Evolutionary conservation across 208 protist species (phyloP).

Genomic region (Leishmania turanica): DNA sequence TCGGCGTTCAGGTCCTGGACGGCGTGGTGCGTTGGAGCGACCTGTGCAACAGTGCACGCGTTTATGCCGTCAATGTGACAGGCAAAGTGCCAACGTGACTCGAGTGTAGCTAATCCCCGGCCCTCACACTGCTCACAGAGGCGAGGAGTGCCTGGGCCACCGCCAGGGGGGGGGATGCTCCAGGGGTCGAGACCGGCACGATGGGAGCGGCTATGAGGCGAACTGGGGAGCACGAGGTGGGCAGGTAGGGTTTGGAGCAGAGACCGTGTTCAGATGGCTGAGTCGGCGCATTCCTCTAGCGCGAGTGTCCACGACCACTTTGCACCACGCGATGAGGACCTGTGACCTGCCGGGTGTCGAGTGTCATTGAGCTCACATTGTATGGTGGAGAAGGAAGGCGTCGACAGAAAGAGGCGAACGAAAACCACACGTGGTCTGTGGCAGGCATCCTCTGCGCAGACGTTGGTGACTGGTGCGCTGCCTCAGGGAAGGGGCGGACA

Average conservation of each 20-base stretch:
- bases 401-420: neutral
- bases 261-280: neutral
- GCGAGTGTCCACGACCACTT: neutral
- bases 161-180: neutral
- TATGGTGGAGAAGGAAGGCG: neutral
- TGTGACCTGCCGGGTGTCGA: neutral
- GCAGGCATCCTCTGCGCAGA: neutral
- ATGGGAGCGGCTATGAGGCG: neutral
- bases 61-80: neutral
- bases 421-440: neutral
- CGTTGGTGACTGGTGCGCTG: neutral
- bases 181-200: neutral
- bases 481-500: neutral
- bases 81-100: neutral
- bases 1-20: neutral
- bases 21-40: neutral
- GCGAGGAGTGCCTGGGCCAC: neutral
- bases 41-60: neutral
- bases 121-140: neutral
- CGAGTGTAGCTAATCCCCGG: neutral
- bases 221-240: neutral
- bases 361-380: neutral
- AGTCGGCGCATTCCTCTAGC: neutral
- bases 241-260: neutral
- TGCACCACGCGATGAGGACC: neutral